Evolutionary conservation across 2,329 filamentous ascomycete species (phyloP), one percentile per base, ranked within the genome.

Genomic region (Huntiella moniliformis): DNA sequence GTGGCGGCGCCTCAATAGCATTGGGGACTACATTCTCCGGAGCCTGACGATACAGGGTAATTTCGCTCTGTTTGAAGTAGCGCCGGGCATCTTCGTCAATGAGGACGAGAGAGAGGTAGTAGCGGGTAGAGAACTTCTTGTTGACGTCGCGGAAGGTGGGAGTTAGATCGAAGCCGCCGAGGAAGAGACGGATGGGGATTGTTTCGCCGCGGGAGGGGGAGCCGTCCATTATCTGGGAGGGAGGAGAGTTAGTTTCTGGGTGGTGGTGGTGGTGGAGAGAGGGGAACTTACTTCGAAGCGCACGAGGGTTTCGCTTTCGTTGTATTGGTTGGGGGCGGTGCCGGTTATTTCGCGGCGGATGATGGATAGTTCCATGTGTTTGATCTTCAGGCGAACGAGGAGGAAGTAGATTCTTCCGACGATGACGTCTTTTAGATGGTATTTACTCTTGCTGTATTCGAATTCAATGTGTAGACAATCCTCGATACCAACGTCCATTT

Each of bases 401-500:
- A 98, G 67, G 66, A 98, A 98, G 67, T 98, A 98, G 69, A 98
- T 98, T 54, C 92, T 75, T 49, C 91, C 91, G 47, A 98, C 91
- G 54, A 98, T 98, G 53, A 98, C 91, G 61, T 98, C 91, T 66
- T 98, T 98, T 50, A 98, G 74, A 58, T 98, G 91, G 64, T 98
- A 98, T 66, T 96, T 96, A 61, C 80, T 91, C 71, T 98, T 98
- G 64, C 83, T 93, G 67, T 98, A 98, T 65, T 98, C 91, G 56
- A 98, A 98, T 63, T 98, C 91, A 54, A 98, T 98, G 65, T 98
- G 91, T 55, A 98, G 69, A 61, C 91, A 98, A 67, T 98, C 92
- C 66, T 98, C 91, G 58, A 98, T 98, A 48, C 91, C 91, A 50
- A 98, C 91, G 60, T 98, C 91, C 91, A 98, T 98, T 74, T 98